A percentile compares a stretch with the other conserved stretches of the same genome.
Conservation (phyloP, 2,329 filamentous ascomycete genomes). For the Dactylellina haptotyla region DNA sequence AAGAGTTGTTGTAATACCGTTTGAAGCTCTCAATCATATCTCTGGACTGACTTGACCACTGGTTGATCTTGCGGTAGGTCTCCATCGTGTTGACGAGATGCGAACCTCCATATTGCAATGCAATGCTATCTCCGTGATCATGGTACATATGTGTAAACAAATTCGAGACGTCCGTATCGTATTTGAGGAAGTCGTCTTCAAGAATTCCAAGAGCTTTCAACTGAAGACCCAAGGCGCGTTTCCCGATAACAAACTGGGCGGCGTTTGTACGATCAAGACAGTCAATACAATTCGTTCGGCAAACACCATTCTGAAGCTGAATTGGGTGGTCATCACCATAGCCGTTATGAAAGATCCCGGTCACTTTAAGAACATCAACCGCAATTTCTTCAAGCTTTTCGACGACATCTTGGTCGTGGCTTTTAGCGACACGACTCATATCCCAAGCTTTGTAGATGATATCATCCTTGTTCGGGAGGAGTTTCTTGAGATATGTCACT, state of each 20-base stretch:
- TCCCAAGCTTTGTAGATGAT: slow-evolving; percentile 97
- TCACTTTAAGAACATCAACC: slow-evolving; percentile 83
- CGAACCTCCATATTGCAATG: slow-evolving; percentile 95
- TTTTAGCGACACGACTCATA: slow-evolving; percentile 95
- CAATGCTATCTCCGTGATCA: slow-evolving; percentile 96
- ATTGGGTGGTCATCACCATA: slow-evolving; percentile 73
- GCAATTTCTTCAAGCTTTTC: slow-evolving; percentile 88
- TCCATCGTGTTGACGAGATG: slow-evolving; percentile 99
- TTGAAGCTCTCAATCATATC: slow-evolving; percentile 99
- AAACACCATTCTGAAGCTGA: slow-evolving; percentile 87
- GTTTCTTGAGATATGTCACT: slow-evolving; percentile 92
- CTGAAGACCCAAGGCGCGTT: slow-evolving; percentile 89
- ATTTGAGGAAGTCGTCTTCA: slow-evolving; percentile 79
- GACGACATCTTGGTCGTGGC: slow-evolving; percentile 92
- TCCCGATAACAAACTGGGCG: slow-evolving; percentile 96
- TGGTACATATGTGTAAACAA: slow-evolving; percentile 99
- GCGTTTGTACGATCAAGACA: slow-evolving; percentile 97
- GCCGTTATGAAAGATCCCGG: slow-evolving; percentile 95
- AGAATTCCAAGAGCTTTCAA: slow-evolving; percentile 91
- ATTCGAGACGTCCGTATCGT: slow-evolving; percentile 95
- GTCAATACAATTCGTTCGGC: slow-evolving; percentile 96
- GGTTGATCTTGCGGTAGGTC: slow-evolving; percentile 97
- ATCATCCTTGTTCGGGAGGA: slow-evolving; percentile 81
- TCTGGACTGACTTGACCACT: slow-evolving; percentile 96
- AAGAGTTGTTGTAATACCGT: slow-evolving; percentile 98